Conservation (phyloP, 768 basidiomycete species). For the Agrocybe chaxingu region DNA sequence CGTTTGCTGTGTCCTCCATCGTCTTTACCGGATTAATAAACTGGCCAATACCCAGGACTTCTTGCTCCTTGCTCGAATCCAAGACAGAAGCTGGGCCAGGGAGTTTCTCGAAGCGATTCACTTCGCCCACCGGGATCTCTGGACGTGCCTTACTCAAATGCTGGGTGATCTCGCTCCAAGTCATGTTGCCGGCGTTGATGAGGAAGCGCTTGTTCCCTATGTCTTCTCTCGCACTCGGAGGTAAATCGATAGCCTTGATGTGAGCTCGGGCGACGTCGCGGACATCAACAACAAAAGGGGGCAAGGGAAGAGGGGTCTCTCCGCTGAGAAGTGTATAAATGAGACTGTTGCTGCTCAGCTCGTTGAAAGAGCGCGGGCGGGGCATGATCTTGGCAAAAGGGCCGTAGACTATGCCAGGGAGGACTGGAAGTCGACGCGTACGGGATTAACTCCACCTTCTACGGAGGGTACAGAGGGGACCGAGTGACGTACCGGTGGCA, state of each 20-base stretch:
- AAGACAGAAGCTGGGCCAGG: constrained; percentile 8
- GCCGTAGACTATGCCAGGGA: constrained; percentile 33
- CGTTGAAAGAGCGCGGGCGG: constrained; percentile 14
- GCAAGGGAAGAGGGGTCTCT: constrained; percentile 10
- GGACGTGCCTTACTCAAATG: constrained; percentile 20
- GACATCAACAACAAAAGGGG: constrained; percentile 29
- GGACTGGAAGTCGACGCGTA: constrained; percentile 16
- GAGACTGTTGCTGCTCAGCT: constrained; percentile 25
- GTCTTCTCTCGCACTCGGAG: constrained; percentile 7
- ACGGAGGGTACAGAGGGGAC: neutral
- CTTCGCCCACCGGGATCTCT: constrained; percentile 13
- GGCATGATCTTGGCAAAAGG: constrained; percentile 29
- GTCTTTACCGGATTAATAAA: too few relatives aligned
- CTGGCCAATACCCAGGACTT: constrained; percentile 21
- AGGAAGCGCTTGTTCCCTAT: constrained; percentile 26
- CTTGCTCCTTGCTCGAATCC: constrained; percentile 15
- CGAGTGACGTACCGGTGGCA: constrained; percentile 28
- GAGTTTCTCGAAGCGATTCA: constrained; percentile 5
- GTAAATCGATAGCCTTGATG: constrained; percentile 24
- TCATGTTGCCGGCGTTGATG: constrained; percentile 21
- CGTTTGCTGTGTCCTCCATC: too few relatives aligned
- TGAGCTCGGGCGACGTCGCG: constrained; percentile 32
- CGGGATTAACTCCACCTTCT: neutral
- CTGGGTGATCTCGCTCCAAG: constrained; percentile 25
- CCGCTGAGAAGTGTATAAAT: constrained; percentile 23